Conservation (phyloP, 495 filamentous ascomycete species). For the Darksidea phi region DNA sequence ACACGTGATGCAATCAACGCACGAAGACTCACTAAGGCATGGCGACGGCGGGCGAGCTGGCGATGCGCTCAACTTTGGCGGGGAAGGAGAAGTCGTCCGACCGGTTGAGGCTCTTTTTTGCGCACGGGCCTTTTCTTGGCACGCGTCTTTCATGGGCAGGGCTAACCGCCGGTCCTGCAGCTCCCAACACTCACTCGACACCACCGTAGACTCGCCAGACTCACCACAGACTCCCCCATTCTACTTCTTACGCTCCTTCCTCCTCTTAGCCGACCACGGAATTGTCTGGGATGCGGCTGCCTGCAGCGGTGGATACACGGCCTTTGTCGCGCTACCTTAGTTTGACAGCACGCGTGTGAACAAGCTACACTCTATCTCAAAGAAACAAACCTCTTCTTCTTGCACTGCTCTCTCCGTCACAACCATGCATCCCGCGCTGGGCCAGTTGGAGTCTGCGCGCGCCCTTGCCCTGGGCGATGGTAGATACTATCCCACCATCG, state of each 20-base stretch:
- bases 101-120: slow-evolving; percentile 23
- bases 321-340: slow-evolving; percentile 25
- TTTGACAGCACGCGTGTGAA: slow-evolving; percentile 23
- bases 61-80: not conserved
- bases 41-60: slow-evolving; percentile 3
- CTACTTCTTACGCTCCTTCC: slow-evolving; percentile 1
- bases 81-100: not conserved
- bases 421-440: slow-evolving; percentile 45
- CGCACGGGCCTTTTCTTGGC: slow-evolving; percentile 6
- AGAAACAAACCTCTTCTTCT: slow-evolving; percentile 17
- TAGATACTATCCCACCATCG: slow-evolving; percentile 81
- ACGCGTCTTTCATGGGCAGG: not conserved
- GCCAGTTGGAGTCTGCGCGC: slow-evolving; percentile 82
- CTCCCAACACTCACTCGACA: too few relatives aligned
- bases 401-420: slow-evolving; percentile 19
- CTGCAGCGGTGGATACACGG: not conserved
- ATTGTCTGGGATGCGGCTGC: slow-evolving; percentile 11
- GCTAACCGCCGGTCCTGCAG: not conserved
- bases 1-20: too few relatives aligned
- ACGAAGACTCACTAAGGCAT: slow-evolving; percentile 32
- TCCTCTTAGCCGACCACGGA: slow-evolving; percentile 6
- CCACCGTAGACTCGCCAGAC: not conserved
- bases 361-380: slow-evolving; percentile 20
- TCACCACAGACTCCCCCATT: not conserved
- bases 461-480: slow-evolving; percentile 82